Conservation (phyloP, 257 asterid genomes). For the Cruciata laevipes region DNA sequence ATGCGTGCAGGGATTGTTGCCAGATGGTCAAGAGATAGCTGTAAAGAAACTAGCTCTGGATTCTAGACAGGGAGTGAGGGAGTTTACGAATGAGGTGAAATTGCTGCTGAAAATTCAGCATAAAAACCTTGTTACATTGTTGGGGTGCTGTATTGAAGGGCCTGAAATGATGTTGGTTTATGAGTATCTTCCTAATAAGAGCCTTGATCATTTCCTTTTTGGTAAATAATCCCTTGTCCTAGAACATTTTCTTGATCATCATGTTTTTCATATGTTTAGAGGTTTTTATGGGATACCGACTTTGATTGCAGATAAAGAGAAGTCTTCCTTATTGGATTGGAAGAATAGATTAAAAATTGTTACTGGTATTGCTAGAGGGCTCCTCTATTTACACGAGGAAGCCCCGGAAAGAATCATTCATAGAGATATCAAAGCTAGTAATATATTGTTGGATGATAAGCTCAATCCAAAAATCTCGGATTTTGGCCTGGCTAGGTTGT, state of each 20-base stretch:
- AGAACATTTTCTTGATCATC: not conserved
- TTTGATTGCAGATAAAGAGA: slow-evolving; percentile 42
- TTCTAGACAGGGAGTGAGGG: slow-evolving; percentile 65
- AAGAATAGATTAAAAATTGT: slow-evolving; percentile 41
- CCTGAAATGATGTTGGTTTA: slow-evolving; percentile 90
- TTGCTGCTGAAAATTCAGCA: slow-evolving; percentile 67
- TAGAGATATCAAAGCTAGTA: slow-evolving; percentile 85
- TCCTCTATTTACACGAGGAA: slow-evolving; percentile 80
- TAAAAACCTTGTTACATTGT: slow-evolving; percentile 60
- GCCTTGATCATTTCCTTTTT: slow-evolving; percentile 79
- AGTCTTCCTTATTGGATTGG: slow-evolving; percentile 59
- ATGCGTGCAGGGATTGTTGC: slow-evolving; percentile 53
- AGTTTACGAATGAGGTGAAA: slow-evolving; percentile 77
- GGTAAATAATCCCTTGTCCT: slow-evolving; percentile 32
- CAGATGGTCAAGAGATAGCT: slow-evolving; percentile 79
- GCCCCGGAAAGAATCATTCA: slow-evolving; percentile 83
- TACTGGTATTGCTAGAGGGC: slow-evolving; percentile 70
- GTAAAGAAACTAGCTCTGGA: slow-evolving; percentile 62
- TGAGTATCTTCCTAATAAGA: slow-evolving; percentile 69
- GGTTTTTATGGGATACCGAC: slow-evolving; percentile 7
- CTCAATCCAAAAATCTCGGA: slow-evolving; percentile 82
- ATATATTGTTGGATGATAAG: slow-evolving; percentile 68
- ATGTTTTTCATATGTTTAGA: not conserved
- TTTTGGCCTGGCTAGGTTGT: slow-evolving; percentile 86
- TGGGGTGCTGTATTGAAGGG: slow-evolving; percentile 84